Evolutionary conservation across 225 moss, liverwort and hornwort species (phyloP).

Genomic region (Bryum argenteum): DNA sequence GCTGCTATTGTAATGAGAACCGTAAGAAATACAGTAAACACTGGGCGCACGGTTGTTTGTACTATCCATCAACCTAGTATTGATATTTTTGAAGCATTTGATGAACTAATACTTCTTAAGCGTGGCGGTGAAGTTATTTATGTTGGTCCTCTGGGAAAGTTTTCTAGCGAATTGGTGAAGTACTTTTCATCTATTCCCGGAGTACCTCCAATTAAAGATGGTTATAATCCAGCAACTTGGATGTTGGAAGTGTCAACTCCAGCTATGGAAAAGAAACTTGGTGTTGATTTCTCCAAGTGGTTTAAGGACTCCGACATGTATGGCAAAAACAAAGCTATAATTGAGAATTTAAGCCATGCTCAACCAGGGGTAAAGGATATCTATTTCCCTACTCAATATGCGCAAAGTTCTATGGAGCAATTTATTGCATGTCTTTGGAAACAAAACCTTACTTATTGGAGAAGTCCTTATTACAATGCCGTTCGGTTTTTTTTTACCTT

Average conservation of each 20-base stretch:
- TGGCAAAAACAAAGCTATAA: conserved; percentile 18
- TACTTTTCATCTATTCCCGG: conserved; percentile 33
- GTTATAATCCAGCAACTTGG: conserved; percentile 42
- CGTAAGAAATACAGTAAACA: conserved; percentile 37
- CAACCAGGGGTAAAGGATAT: not conserved
- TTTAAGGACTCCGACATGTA: not conserved
- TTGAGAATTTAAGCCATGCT: conserved; percentile 3
- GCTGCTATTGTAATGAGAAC: conserved; percentile 52
- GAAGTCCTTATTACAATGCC: conserved; percentile 44
- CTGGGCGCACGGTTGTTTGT: conserved; percentile 39
- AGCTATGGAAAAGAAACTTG: conserved; percentile 31
- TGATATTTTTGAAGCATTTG: conserved; percentile 55
- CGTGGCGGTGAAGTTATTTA: conserved; percentile 40
- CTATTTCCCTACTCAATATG: conserved; percentile 27
- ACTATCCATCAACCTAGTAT: conserved; percentile 59
- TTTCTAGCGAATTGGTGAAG: conserved; percentile 24
- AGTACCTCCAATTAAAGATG: conserved; percentile 30
- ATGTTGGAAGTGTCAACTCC: conserved; percentile 40
- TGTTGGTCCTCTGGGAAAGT: conserved; percentile 34
- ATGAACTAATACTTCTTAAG: conserved; percentile 43
- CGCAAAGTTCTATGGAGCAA: conserved; percentile 29
- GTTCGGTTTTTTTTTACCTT: conserved; percentile 42
- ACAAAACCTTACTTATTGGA: conserved; percentile 50
- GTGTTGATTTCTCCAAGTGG: conserved; percentile 25
- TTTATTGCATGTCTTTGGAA: conserved; percentile 55